Evolutionary conservation across 2,329 filamentous ascomycete genomes (phyloP).

Genomic region (Capronia epimyces): DNA sequence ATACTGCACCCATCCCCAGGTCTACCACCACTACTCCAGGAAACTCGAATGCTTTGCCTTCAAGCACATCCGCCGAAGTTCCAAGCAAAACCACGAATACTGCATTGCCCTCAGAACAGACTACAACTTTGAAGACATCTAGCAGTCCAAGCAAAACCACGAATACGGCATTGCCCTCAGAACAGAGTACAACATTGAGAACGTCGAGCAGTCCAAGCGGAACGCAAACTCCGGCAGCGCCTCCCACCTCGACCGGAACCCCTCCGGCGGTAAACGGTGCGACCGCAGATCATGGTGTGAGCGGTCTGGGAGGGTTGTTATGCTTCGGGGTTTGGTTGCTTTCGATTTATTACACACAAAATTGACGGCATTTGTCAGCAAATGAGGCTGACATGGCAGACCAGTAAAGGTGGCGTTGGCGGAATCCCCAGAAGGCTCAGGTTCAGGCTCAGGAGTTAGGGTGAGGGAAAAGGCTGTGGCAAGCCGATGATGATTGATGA

Average conservation of each 20-base stretch:
- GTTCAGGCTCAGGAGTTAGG: background rate
- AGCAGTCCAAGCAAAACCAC: background rate
- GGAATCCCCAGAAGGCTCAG: constrained; percentile 7
- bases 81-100: background rate
- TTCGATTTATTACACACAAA: background rate
- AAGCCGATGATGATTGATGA: constrained; percentile 5
- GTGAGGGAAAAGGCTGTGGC: constrained; percentile 9
- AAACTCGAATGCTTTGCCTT: no score
- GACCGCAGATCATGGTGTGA: background rate
- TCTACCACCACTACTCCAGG: no score
- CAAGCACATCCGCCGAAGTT: no score
- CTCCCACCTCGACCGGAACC: constrained; percentile 4
- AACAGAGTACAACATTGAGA: constrained; percentile 4
- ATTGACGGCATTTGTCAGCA: constrained; percentile 12
- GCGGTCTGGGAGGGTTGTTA: background rate
- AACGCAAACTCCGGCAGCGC: background rate
- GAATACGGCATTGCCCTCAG: background rate
- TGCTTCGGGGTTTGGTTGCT: constrained; percentile 1
- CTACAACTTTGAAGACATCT: background rate
- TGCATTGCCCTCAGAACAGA: background rate
- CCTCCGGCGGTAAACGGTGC: constrained; percentile 10
- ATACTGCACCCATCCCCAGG: no score
- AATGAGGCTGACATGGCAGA: background rate
- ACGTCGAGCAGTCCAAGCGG: constrained; percentile 5
- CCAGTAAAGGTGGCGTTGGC: constrained; percentile 9